phyloP scores from a whole-genome alignment of 345 rosid genomes.

The Salix udensis region DNA sequence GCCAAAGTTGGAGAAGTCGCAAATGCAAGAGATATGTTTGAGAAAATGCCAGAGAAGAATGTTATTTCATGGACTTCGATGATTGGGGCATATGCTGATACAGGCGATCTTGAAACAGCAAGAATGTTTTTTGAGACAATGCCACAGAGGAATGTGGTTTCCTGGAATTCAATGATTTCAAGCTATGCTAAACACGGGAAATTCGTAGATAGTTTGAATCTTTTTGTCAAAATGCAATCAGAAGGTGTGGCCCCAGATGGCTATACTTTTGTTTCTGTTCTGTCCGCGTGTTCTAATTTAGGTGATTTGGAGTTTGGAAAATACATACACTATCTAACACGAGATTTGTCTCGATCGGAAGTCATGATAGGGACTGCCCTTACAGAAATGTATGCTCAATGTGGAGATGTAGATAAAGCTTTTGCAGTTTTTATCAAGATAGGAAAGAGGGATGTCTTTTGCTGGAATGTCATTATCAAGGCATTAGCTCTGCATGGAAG shows the following conservation, averaged over 20 bases:
- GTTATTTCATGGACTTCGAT: slow-evolving; percentile 46
- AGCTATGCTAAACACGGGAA: slow-evolving; percentile 17
- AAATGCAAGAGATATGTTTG: slow-evolving; percentile 34
- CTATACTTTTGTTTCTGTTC: slow-evolving; percentile 28
- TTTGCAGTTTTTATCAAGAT: slow-evolving; percentile 23
- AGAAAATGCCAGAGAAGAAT: slow-evolving; percentile 26
- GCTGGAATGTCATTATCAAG: slow-evolving; percentile 36
- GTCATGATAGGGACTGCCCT: slow-evolving; percentile 26
- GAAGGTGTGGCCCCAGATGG: slow-evolving; percentile 28
- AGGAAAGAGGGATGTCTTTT: slow-evolving; percentile 22
- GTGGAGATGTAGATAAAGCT: slow-evolving; percentile 28
- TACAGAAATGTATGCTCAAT: slow-evolving; percentile 34
- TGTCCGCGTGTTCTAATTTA: slow-evolving; percentile 39
- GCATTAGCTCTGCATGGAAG: slow-evolving; percentile 34
- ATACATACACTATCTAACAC: slow-evolving; percentile 12
- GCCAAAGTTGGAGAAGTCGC: slow-evolving; percentile 33
- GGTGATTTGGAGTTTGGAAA: slow-evolving; percentile 36
- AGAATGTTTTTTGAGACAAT: slow-evolving; percentile 17
- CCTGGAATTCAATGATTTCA: slow-evolving; percentile 40
- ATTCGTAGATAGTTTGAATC: slow-evolving; percentile 25
- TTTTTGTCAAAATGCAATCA: slow-evolving; percentile 27
- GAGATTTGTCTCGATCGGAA: slow-evolving; percentile 1
- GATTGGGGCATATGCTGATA: slow-evolving; percentile 30
- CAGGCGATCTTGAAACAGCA: slow-evolving; percentile 19
- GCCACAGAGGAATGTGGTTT: slow-evolving; percentile 33